Evolutionary conservation across 2,329 filamentous ascomycete species (phyloP).

Genomic region (Colletotrichum karsti): DNA sequence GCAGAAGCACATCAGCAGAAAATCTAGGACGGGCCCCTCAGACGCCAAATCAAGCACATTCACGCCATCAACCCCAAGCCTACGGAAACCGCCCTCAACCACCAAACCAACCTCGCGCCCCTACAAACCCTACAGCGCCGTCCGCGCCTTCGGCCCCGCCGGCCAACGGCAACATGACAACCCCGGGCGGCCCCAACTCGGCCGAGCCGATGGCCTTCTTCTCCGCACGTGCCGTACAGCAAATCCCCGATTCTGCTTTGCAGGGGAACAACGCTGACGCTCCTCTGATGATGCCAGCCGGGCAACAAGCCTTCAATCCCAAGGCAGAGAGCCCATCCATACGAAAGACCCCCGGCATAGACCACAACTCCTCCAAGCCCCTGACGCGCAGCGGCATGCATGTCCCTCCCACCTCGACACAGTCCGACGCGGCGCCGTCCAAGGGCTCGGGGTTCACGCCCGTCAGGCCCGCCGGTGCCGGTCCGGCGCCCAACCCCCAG

Average conservation of each 20-base stretch:
- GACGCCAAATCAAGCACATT: constrained; percentile 42
- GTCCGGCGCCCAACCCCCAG: constrained; percentile 56
- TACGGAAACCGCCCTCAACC: constrained; percentile 32
- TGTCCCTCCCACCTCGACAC: constrained; percentile 48
- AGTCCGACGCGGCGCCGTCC: constrained; percentile 26
- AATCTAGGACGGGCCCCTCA: constrained; percentile 41
- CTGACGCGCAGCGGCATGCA: constrained; percentile 67
- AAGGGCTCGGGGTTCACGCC: constrained; percentile 31
- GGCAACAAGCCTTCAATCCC: constrained; percentile 72
- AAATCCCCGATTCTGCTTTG: constrained; percentile 55
- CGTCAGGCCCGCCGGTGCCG: constrained; percentile 15
- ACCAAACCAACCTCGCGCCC: constrained; percentile 33
- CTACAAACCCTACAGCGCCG: constrained; percentile 27
- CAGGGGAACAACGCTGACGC: constrained; percentile 49
- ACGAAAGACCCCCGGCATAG: constrained; percentile 86
- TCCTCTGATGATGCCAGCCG: constrained; percentile 47
- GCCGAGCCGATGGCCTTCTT: constrained; percentile 69
- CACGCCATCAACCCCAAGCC: constrained; percentile 33
- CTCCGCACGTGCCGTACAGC: constrained; percentile 72
- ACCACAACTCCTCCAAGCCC: constrained; percentile 81
- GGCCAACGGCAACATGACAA: constrained; percentile 28
- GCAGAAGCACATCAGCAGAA: constrained; percentile 38
- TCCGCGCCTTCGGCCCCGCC: constrained; percentile 19
- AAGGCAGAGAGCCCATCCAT: constrained; percentile 84
- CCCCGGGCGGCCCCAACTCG: constrained; percentile 32